Conservation (phyloP, 176 grass and related monocot genomes). For the Aegilops longissima region DNA sequence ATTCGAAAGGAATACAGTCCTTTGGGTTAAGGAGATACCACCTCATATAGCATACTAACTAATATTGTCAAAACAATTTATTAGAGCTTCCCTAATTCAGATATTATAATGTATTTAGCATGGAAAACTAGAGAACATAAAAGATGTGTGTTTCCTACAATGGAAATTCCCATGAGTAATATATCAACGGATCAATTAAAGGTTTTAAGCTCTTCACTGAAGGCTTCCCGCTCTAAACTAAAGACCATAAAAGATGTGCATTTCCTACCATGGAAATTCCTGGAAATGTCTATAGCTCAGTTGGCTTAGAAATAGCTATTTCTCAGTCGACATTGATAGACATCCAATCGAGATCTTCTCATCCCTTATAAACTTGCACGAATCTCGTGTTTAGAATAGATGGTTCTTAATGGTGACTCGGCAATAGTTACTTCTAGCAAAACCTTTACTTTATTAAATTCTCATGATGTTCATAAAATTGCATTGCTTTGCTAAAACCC, state of each 20-base stretch:
- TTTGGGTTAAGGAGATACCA: not conserved
- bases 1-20: not conserved
- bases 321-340: no score
- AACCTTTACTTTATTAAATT: not conserved
- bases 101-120: not conserved
- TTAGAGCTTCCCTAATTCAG: not conserved
- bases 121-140: not conserved
- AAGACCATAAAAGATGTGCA: no score
- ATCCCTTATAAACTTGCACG: no score
- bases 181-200: not conserved
- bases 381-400: no score
- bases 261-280: no score
- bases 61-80: not conserved
- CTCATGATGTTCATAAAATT: not conserved
- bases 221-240: not conserved
- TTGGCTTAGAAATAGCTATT: no score
- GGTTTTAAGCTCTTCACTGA: slow-evolving; percentile 4
- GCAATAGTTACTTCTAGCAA: no score
- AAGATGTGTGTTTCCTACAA: not conserved
- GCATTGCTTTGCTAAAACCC: not conserved
- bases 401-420: no score
- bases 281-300: no score
- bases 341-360: no score
- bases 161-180: not conserved
- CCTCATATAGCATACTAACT: not conserved